Evolutionary conservation across 805 yeast genomes (phyloP).

Genomic region (Citeromyces matritensis): DNA sequence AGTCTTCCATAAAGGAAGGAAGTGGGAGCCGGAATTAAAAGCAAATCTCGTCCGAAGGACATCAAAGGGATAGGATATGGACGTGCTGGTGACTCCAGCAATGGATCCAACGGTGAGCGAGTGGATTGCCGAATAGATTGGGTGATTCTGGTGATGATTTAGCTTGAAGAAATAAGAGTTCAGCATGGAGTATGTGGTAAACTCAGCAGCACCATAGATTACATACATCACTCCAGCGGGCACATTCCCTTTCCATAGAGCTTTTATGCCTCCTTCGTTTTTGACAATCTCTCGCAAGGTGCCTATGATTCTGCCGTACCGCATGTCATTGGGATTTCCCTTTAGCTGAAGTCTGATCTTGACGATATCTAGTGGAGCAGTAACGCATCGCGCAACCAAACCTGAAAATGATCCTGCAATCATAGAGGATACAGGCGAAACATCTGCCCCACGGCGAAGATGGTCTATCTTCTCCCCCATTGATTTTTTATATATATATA

Average conservation of each 20-base stretch:
- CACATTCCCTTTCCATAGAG: slow-evolving; percentile 92
- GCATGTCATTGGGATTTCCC: slow-evolving; percentile 7
- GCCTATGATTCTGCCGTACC: slow-evolving; percentile 18
- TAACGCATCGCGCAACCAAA: slow-evolving; percentile 27
- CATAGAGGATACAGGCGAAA: slow-evolving; percentile 35
- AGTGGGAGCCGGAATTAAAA: slow-evolving; percentile 29
- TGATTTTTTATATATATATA: too few species aligned
- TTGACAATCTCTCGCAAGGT: slow-evolving; percentile 26
- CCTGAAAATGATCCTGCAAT: slow-evolving; percentile 68
- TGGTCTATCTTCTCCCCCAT: slow-evolving; percentile 1
- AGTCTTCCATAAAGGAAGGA: slow-evolving; percentile 18
- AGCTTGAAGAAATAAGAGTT: slow-evolving; percentile 25
- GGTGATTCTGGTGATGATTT: slow-evolving; percentile 9
- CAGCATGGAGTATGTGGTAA: slow-evolving; percentile 48
- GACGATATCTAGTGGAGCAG: slow-evolving; percentile 68
- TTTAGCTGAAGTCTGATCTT: slow-evolving; percentile 66
- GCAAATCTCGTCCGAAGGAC: slow-evolving; percentile 78
- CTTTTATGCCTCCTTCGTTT: slow-evolving; percentile 52
- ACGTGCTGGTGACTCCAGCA: slow-evolving; percentile 66
- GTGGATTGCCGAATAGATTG: slow-evolving; percentile 21
- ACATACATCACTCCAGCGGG: slow-evolving; percentile 85
- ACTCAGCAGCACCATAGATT: slow-evolving; percentile 75
- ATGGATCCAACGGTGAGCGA: slow-evolving; percentile 52
- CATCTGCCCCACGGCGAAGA: slow-evolving; percentile 26
- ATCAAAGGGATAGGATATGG: slow-evolving; percentile 78